phyloP scores from a whole-genome alignment of 163 green algal genomes.

The Trebouxia gelatinosa region DNA sequence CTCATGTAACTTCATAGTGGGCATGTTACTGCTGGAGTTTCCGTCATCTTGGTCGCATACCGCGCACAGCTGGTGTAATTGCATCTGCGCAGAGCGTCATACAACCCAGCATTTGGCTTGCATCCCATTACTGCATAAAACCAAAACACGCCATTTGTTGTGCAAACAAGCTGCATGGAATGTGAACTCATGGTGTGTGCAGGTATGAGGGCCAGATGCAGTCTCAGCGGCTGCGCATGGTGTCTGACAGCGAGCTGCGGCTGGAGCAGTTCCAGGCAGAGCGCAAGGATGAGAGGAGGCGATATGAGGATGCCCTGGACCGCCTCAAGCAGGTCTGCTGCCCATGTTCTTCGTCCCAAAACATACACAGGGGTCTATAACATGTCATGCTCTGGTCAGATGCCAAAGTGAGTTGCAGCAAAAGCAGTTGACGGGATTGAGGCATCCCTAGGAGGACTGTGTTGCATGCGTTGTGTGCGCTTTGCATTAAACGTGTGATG shows the following conservation, averaged over 20 bases:
- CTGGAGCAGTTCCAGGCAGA: conserved; percentile 63
- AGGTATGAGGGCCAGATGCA: conserved; percentile 65
- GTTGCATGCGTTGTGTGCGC: background rate
- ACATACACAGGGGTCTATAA: background rate
- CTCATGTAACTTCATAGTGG: too few relatives aligned
- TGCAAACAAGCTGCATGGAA: too few relatives aligned
- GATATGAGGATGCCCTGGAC: conserved; percentile 48
- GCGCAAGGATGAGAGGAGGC: conserved; percentile 51
- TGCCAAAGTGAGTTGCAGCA: background rate
- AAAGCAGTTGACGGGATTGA: too few relatives aligned
- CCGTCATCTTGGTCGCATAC: too few relatives aligned
- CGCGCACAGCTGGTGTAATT: too few relatives aligned
- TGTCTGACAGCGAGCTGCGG: conserved; percentile 55
- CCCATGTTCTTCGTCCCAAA: background rate
- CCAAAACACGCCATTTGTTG: too few relatives aligned
- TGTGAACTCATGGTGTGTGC: too few relatives aligned
- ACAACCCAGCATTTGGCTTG: too few relatives aligned
- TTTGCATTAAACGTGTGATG: background rate
- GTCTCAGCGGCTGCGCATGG: conserved; percentile 60
- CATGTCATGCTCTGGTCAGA: background rate
- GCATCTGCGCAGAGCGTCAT: too few relatives aligned
- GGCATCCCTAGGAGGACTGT: too few relatives aligned
- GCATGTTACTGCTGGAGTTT: too few relatives aligned
- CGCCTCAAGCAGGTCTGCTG: conserved; percentile 32
- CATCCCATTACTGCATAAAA: too few relatives aligned